Evolutionary conservation across 306 rosid genomes (phyloP).

Genomic region (Cucurbita maxima): DNA sequence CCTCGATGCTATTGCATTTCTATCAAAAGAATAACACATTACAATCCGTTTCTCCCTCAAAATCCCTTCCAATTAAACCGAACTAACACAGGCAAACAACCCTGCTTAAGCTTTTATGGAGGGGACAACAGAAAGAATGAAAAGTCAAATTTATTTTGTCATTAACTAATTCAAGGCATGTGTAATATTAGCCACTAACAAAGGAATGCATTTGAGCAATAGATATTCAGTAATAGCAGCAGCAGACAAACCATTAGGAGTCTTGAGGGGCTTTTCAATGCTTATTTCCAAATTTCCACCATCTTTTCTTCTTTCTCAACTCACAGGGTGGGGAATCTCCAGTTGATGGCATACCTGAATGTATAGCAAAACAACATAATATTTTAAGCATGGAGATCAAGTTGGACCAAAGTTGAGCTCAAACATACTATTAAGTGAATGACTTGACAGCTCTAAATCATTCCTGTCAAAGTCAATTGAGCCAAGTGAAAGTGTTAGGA

Average conservation of each 20-base stretch:
- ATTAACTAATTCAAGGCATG: background rate
- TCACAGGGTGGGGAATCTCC: constrained; percentile 41
- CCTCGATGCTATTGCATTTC: background rate
- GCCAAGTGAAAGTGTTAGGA: background rate
- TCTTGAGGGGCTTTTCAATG: constrained; percentile 13
- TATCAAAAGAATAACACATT: background rate
- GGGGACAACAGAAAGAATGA: background rate
- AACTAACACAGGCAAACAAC: background rate
- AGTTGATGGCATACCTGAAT: constrained; percentile 10
- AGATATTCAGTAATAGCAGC: background rate
- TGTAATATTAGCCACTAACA: background rate
- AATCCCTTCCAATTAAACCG: background rate
- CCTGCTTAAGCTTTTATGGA: background rate
- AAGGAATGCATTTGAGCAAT: background rate
- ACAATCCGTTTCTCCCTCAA: background rate
- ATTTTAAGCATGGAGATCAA: background rate
- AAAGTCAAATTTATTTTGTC: background rate
- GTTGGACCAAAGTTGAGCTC: background rate
- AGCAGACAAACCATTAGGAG: background rate
- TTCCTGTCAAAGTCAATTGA: background rate
- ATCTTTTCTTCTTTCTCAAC: constrained; percentile 52
- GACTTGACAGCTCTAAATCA: background rate
- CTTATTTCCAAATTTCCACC: constrained; percentile 74
- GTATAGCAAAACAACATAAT: background rate
- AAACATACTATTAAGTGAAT: background rate